Evolutionary conservation across 148 eudicot species (phyloP), one percentile per base, ranked within the genome.

Genomic region (Suaeda aralocaspica): DNA sequence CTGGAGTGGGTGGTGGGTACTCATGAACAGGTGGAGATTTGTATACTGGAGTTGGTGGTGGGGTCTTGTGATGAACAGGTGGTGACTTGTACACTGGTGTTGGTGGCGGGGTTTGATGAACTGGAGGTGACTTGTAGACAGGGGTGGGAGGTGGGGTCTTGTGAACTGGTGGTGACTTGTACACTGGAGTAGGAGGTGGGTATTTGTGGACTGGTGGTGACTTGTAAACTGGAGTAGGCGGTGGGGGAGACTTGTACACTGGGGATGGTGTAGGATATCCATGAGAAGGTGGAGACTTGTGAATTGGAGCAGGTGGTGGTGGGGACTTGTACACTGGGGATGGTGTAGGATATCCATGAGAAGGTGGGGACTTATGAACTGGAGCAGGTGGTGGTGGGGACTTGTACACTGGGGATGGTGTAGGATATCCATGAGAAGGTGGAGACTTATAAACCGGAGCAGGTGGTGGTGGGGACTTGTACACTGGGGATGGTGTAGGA

Each of bases 391-490:
- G 18, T 0, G 79, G 56, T 6, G 78, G 81, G 16, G 25, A 56
- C 0, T 26, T 13, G 1, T 56, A 13, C 0, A 72, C 66, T 0
- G 76, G n/a, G n/a, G n/a, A n/a, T n/a, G n/a, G n/a, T n/a, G n/a
- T n/a, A n/a, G n/a, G n/a, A n/a, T n/a, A n/a, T n/a, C n/a, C n/a
- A n/a, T n/a, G n/a, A n/a, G n/a, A n/a, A n/a, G n/a, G 76, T 21
- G 76, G 76, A 0, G 77, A 74, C 58, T 67, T 59, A 42, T 73
- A 65, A 0, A 73, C 58, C 0, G 76, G 76, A 5, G 76, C n/a
- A 9, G 62, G 16, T 0, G 79, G 52, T 1, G 77, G 57, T 26
- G 77, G 82, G 0, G 84, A 65, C 58, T 73, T 68, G 70, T 78
- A 63, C 0, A 80, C 77, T 0, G 81, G 80, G 3, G 73, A 21